Percentiles rank a stretch among this genome's conserved stretches.
These are phyloP conservation scores for Silene latifolia DNA, from an alignment of 148 eudicot species.

Conservation along the genomic window DNA sequence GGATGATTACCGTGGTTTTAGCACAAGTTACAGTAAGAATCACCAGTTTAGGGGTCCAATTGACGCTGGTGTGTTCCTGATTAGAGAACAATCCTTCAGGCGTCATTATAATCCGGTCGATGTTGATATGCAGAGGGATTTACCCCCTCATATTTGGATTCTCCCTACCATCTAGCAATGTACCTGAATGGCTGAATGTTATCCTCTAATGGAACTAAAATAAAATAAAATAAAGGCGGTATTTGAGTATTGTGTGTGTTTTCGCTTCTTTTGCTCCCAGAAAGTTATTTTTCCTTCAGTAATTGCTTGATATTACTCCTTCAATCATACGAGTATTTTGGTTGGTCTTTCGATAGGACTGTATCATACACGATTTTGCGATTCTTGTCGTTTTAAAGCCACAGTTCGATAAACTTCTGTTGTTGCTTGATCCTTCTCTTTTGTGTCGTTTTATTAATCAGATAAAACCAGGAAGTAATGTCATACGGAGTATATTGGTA, in stretches of 20 bases:
- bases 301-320: no score
- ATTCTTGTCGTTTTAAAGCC: neutral
- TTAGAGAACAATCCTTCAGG: neutral
- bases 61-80: constrained; percentile 10
- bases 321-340: neutral
- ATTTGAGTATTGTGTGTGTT: neutral
- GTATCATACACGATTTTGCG: neutral
- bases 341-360: neutral
- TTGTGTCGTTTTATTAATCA: no score
- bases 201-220: neutral
- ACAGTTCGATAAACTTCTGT: no score
- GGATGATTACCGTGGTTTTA: constrained; percentile 9
- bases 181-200: neutral
- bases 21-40: neutral
- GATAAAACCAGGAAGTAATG: no score
- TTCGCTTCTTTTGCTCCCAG: neutral
- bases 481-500: neutral
- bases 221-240: neutral
- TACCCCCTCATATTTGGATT: constrained; percentile 17
- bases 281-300: no score
- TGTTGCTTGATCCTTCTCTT: neutral
- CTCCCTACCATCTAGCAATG: constrained; percentile 13
- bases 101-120: neutral
- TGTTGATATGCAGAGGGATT: neutral
- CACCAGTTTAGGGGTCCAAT: neutral